phyloP scores from a whole-genome alignment of 2,329 filamentous ascomycete species.

The Neonectria coccinea region DNA sequence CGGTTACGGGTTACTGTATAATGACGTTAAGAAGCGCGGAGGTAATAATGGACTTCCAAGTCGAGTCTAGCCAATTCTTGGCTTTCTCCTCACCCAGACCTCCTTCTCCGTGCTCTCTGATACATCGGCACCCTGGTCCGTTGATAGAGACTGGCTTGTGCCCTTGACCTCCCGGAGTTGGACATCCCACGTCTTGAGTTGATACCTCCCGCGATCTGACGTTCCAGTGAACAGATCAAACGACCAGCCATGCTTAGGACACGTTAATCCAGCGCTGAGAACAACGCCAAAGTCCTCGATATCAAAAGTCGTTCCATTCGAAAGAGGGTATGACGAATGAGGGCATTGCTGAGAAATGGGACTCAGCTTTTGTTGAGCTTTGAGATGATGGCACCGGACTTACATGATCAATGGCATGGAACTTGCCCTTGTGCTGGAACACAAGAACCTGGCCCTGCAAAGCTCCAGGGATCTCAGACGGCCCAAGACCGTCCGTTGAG shows the following conservation, averaged over 20 bases:
- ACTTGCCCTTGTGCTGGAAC: conserved; percentile 71
- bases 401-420: conserved; percentile 78
- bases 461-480: conserved; percentile 47
- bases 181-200: conserved; percentile 72
- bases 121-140: not conserved
- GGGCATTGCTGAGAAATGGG: conserved; percentile 67
- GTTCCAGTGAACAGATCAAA: conserved; percentile 75
- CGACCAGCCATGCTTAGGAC: conserved; percentile 78
- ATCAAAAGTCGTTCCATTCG: conserved; percentile 72
- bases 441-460: conserved; percentile 72
- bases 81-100: conserved; percentile 60
- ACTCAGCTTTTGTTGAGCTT: not conserved
- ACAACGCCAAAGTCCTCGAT: conserved; percentile 79
- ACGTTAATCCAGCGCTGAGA: conserved; percentile 71
- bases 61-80: conserved; percentile 47
- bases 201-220: conserved; percentile 72
- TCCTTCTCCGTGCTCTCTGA: conserved; percentile 43
- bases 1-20: no score
- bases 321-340: conserved; percentile 75
- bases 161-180: conserved; percentile 57
- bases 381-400: conserved; percentile 44
- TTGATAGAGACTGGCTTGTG: fast-evolving
- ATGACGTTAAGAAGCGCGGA: no score
- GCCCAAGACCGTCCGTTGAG: conserved; percentile 48
- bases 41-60: no score